A percentile compares a stretch with the other conserved stretches of the same genome.
phyloP scores from a whole-genome alignment of 2,329 filamentous ascomycete genomes.

The Stromatinia cepivora region DNA sequence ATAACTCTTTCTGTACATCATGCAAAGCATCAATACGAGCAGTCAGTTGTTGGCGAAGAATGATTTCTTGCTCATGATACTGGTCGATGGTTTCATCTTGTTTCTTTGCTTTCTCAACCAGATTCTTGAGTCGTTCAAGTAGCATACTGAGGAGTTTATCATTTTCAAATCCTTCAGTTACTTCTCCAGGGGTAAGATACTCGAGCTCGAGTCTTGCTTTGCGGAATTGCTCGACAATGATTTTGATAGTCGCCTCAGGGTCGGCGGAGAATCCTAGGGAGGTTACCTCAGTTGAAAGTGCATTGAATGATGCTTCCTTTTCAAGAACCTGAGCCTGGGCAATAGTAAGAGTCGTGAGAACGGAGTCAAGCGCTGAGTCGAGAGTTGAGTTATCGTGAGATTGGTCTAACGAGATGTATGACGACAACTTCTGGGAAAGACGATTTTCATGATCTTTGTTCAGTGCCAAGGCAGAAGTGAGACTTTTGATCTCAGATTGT shows the following conservation, averaged over 20 bases:
- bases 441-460: conserved; percentile 35
- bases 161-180: conserved; percentile 49
- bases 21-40: conserved; percentile 55
- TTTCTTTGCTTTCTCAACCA: conserved; percentile 50
- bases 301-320: conserved; percentile 50
- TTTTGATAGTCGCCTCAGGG: conserved; percentile 42
- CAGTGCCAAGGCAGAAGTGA: conserved; percentile 35
- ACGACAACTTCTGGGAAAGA: conserved; percentile 36
- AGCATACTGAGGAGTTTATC: conserved; percentile 58
- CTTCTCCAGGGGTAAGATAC: conserved; percentile 60
- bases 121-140: conserved; percentile 50
- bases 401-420: conserved; percentile 35
- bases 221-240: conserved; percentile 53
- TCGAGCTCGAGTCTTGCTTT: conserved; percentile 61
- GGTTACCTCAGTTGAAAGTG: conserved; percentile 49
- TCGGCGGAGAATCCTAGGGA: conserved; percentile 55
- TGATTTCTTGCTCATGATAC: conserved; percentile 57
- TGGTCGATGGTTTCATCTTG: conserved; percentile 59
- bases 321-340: conserved; percentile 38
- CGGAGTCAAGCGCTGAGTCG: conserved; percentile 38
- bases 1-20: conserved; percentile 47
- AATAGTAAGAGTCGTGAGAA: conserved; percentile 39
- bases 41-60: conserved; percentile 57
- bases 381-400: conserved; percentile 34
- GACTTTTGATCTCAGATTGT: conserved; percentile 33